Base-by-base conservation (phyloP, 148 eudicot species). In the Pharnaceum exiguum region DNA sequence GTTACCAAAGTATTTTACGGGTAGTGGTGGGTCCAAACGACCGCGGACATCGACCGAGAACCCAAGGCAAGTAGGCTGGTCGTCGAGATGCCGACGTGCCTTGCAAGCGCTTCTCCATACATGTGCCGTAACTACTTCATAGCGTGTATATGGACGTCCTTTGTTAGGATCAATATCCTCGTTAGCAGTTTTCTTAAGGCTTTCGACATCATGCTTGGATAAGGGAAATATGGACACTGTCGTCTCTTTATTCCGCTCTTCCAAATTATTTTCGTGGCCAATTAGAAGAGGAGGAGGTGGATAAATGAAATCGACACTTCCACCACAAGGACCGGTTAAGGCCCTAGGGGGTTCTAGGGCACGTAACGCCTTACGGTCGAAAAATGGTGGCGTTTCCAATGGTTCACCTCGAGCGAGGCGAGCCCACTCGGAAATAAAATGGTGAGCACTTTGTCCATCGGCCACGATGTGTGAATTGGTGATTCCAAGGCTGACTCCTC, bases 371-470 rank as follows among this genome's bases (percentile, higher is more conserved):
- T 42, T 17, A n/a, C 59, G 71, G 15, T 69, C 57, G 1, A 77
- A 45, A 10, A 46, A 72, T 1, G 77, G 81, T 24, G 56, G 11
- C 28, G 16, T 33, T 49, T 50, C 39, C 12, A 72, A 17, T 4
- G 63, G 48, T 39, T 68, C 74, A 2, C 81, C 77, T 10, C 77
- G 71, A 35, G 77, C 59, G 1, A 77, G 57, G 66, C 77, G 69
- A 45, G 75, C 82, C 82, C 78, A 74, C 51, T 77, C 78, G 5
- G 52, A 19, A 36, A 74, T 60, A 26, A 77, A 62, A 51, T 74
- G 82, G 13, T 65, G 59, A 15, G 72, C 74, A 29, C 78, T 66
- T 51, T 60, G 65, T 1, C 82, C 78, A 33, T 77, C 82, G 1
- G 56, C 69, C 0, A 69, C 50, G 5, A 59, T 46, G 55, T 70